Conservation (phyloP, 768 basidiomycete species). For the Tephrocybe rancida region DNA sequence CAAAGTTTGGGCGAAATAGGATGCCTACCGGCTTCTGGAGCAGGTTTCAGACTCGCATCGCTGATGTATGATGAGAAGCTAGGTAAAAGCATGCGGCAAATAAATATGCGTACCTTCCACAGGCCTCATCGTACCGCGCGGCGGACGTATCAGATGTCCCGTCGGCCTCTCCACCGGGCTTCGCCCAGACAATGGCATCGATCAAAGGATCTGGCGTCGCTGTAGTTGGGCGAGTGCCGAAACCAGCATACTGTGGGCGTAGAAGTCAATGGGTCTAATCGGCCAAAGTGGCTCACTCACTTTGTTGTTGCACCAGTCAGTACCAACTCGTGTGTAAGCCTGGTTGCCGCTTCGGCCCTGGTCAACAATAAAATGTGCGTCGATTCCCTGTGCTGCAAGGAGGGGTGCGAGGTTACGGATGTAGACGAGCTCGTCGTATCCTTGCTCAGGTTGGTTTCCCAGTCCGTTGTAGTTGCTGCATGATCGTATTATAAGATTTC, state of each 20-base stretch:
- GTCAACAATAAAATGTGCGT: constrained; percentile 38
- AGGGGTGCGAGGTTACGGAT: constrained; percentile 29
- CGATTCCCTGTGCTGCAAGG: constrained; percentile 29
- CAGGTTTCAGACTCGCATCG: constrained; percentile 21
- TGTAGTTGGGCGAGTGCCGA: constrained; percentile 35
- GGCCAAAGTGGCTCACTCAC: no score
- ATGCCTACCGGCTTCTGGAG: constrained; percentile 30
- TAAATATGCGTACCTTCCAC: constrained; percentile 17
- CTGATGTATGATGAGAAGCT: background rate
- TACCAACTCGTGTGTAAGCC: constrained; percentile 22
- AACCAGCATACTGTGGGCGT: constrained; percentile 26
- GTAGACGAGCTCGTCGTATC: constrained; percentile 34
- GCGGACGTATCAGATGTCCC: constrained; percentile 37
- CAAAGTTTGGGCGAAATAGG: background rate
- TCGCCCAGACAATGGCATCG: constrained; percentile 43
- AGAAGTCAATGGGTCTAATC: no score
- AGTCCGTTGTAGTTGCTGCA: constrained; percentile 34
- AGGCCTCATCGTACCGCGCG: constrained; percentile 30
- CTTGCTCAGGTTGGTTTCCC: constrained; percentile 26
- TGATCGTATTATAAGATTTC: background rate
- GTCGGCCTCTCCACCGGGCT: constrained; percentile 43
- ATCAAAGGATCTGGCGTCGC: constrained; percentile 27
- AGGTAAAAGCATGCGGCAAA: constrained; percentile 15
- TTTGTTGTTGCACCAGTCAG: constrained; percentile 35
- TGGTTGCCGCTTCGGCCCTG: constrained; percentile 34